Percentiles rank a stretch among this genome's conserved stretches.
These are phyloP conservation scores for Nicotiana tabacum DNA, from an alignment of 257 asterid genomes.

Conservation along the genomic window DNA sequence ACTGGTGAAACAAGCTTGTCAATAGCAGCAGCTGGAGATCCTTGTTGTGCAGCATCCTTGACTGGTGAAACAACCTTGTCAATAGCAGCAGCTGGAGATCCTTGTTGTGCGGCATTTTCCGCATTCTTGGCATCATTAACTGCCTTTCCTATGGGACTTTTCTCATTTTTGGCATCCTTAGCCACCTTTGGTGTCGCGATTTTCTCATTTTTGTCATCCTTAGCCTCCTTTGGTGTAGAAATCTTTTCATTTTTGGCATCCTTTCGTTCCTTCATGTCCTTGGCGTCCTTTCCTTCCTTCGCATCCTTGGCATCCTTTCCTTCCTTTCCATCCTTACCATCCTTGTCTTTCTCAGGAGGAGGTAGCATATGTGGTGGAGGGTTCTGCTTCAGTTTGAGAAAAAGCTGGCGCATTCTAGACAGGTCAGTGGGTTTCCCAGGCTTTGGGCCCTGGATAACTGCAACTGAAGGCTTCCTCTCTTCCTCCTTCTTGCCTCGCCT, in stretches of 20 bases:
- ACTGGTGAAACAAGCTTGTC: conserved; percentile 25
- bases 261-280: conserved; percentile 26
- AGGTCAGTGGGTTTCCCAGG: conserved; percentile 95
- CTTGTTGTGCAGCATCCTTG: conserved; percentile 12
- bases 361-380: conserved; percentile 95
- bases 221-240: conserved; percentile 19
- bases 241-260: conserved; percentile 19
- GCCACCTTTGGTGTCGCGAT: conserved; percentile 16
- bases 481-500: conserved; percentile 70
- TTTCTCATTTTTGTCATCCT: conserved; percentile 16
- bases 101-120: conserved; percentile 4
- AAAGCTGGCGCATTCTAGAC: conserved; percentile 79
- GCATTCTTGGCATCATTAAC: conserved; percentile 13
- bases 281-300: conserved; percentile 29
- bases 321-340: conserved; percentile 27
- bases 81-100: conserved; percentile 15
- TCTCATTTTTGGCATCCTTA: conserved; percentile 17
- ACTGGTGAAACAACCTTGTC: conserved; percentile 2
- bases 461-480: conserved; percentile 58
- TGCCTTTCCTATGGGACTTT: conserved; percentile 10
- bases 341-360: conserved; percentile 40
- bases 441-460: conserved; percentile 86
- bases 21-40: conserved; percentile 17
- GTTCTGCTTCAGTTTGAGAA: conserved; percentile 66
- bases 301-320: conserved; percentile 28